These are phyloP conservation scores for Astraeus odoratus DNA, from an alignment of 768 basidiomycete genomes.

Conservation along the genomic window DNA sequence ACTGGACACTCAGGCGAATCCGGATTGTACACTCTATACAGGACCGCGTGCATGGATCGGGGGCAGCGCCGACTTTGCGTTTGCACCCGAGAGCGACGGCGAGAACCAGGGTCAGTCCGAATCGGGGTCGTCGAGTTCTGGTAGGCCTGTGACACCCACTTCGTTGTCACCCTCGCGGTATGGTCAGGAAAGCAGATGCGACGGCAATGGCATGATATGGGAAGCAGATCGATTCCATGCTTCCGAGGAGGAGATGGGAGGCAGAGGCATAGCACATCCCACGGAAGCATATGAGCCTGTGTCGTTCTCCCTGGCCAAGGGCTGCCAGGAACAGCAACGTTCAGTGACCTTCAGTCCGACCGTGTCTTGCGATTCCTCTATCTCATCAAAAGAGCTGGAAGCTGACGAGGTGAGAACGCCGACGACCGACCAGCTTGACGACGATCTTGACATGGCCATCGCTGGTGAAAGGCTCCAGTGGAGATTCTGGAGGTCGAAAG, in stretches of 20 bases:
- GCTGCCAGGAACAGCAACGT: no score
- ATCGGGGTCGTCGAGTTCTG: not conserved
- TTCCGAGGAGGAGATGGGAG: not conserved
- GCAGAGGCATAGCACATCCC: no score
- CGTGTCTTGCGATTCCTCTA: no score
- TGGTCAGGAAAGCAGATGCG: not conserved
- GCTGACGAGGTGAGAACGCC: not conserved
- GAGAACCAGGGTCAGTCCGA: not conserved
- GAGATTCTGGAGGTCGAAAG: slow-evolving; percentile 3
- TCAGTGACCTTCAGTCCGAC: no score
- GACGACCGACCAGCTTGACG: not conserved
- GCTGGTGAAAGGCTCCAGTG: not conserved
- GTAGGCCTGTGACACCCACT: not conserved
- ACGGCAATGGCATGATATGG: not conserved
- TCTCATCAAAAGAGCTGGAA: no score
- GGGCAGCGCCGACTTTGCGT: slow-evolving; percentile 25
- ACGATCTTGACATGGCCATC: not conserved
- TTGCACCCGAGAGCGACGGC: slow-evolving; percentile 12
- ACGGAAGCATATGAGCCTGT: no score
- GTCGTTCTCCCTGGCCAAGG: no score
- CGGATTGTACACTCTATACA: slow-evolving; percentile 8
- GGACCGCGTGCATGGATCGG: slow-evolving; percentile 26
- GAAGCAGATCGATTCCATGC: not conserved
- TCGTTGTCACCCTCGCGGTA: not conserved
- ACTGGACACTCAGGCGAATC: slow-evolving; percentile 20